Evolutionary conservation across 2,329 filamentous ascomycete species (phyloP).

Genomic region (Curvularia spicifera): DNA sequence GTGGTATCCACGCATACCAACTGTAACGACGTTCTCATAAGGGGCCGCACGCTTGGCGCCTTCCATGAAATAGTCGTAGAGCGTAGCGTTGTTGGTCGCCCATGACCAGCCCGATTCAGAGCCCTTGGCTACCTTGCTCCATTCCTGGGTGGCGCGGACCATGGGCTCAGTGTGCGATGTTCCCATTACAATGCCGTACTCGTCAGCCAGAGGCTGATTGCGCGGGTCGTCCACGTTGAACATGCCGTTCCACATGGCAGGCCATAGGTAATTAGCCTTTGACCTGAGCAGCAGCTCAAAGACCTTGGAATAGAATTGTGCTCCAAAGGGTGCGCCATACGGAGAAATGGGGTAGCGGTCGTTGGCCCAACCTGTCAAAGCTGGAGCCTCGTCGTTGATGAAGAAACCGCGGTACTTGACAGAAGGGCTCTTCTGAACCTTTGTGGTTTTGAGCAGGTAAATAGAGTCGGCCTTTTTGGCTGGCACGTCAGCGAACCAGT

Average conservation of each 20-base stretch:
- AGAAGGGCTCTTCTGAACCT: conserved; percentile 64
- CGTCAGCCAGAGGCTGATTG: conserved; percentile 73
- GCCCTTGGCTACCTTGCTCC: conserved; percentile 59
- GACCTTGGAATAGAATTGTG: conserved; percentile 71
- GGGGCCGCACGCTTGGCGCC: conserved; percentile 69
- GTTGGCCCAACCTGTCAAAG: conserved; percentile 70
- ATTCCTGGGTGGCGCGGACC: conserved; percentile 63
- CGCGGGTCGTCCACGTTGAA: conserved; percentile 73
- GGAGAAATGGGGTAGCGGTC: conserved; percentile 58
- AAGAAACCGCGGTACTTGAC: conserved; percentile 74
- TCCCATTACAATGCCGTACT: conserved; percentile 76
- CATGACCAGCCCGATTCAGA: conserved; percentile 66
- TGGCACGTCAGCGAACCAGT: conserved; percentile 71
- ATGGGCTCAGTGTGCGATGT: conserved; percentile 77
- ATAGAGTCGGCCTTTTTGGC: conserved; percentile 60
- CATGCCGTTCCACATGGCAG: conserved; percentile 73
- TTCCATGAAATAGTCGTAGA: conserved; percentile 71
- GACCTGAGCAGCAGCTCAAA: conserved; percentile 74
- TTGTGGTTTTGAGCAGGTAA: conserved; percentile 61
- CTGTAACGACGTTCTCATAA: conserved; percentile 71
- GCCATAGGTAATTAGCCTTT: conserved; percentile 78
- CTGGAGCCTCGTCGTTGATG: conserved; percentile 73
- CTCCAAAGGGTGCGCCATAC: conserved; percentile 56
- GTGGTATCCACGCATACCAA: conserved; percentile 72
- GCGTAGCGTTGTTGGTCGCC: conserved; percentile 70